phyloP scores from a whole-genome alignment of 768 basidiomycete species.

The Agaricus sinodeliciosus region DNA sequence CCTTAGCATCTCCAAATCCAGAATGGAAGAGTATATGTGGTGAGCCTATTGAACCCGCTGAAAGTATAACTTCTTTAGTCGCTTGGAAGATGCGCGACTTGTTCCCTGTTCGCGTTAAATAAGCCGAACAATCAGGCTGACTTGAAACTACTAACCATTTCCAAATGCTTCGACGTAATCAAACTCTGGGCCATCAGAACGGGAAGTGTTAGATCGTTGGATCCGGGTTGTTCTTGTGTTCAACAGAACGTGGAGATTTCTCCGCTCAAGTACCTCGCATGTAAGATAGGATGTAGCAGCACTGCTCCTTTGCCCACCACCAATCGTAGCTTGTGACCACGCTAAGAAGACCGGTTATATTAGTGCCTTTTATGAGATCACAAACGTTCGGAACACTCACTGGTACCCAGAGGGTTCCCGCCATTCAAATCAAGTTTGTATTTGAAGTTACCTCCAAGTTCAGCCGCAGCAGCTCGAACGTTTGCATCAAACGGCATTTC shows the following conservation, averaged over 20 bases:
- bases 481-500: conserved; percentile 20
- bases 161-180: not conserved
- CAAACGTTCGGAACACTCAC: conserved; percentile 13
- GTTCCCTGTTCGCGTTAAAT: not conserved
- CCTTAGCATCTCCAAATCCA: conserved; percentile 13
- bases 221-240: conserved; percentile 23
- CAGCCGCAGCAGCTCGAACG: conserved; percentile 23
- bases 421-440: conserved; percentile 23
- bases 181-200: not conserved
- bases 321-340: conserved; percentile 20
- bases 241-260: conserved; percentile 25
- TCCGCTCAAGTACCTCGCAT: conserved; percentile 15
- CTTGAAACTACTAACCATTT: not conserved
- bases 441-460: conserved; percentile 21
- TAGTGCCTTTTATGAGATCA: not conserved
- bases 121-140: not conserved
- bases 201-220: not conserved
- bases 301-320: conserved; percentile 22
- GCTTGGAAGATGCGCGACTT: not conserved
- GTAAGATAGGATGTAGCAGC: conserved; percentile 25
- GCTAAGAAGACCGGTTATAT: conserved; percentile 1
- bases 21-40: conserved; percentile 14
- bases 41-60: conserved; percentile 11
- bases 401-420: conserved; percentile 23
- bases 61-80: conserved; percentile 12